Conservation (phyloP, 2,329 filamentous ascomycete species). For the Pestalotiopsis fici region DNA sequence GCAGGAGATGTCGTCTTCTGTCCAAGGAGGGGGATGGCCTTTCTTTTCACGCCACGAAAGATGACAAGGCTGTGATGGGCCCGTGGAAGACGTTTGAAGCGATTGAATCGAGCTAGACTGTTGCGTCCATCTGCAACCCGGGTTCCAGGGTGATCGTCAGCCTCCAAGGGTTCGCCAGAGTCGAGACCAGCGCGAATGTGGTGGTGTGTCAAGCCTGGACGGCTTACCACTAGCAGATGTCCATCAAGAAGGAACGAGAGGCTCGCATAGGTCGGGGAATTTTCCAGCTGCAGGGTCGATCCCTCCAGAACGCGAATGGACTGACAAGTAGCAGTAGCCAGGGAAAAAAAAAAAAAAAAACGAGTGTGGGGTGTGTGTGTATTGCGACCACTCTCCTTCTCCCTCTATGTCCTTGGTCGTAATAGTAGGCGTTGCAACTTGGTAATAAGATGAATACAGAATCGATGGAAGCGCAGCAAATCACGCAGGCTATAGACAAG, state of each 20-base stretch:
- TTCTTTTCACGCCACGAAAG: slow-evolving; percentile 27
- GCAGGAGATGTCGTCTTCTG: background rate
- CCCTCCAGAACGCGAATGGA: slow-evolving; percentile 15
- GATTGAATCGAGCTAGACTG: slow-evolving; percentile 25
- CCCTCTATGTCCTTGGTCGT: background rate
- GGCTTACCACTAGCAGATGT: slow-evolving; percentile 21
- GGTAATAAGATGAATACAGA: too few species aligned
- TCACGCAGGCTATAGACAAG: background rate
- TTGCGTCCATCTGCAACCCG: slow-evolving; percentile 21
- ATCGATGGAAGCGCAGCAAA: background rate
- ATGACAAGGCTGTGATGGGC: slow-evolving; percentile 31
- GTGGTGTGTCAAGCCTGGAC: slow-evolving; percentile 28
- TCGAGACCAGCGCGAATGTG: slow-evolving; percentile 22
- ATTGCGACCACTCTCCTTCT: background rate
- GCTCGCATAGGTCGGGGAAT: slow-evolving; percentile 27
- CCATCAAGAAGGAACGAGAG: slow-evolving; percentile 16
- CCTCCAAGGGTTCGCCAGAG: slow-evolving; percentile 13
- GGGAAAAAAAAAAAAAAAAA: slow-evolving; percentile 21
- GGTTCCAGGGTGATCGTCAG: slow-evolving; percentile 19
- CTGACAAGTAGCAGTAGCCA: slow-evolving; percentile 12
- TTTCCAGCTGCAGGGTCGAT: slow-evolving; percentile 30
- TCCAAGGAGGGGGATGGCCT: slow-evolving; percentile 3
- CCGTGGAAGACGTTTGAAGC: slow-evolving; percentile 19
- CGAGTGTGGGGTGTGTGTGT: background rate
- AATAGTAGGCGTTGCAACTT: too few species aligned